Base-by-base conservation (phyloP, 495 filamentous ascomycete species). In the Evansstolkia leycettana region DNA sequence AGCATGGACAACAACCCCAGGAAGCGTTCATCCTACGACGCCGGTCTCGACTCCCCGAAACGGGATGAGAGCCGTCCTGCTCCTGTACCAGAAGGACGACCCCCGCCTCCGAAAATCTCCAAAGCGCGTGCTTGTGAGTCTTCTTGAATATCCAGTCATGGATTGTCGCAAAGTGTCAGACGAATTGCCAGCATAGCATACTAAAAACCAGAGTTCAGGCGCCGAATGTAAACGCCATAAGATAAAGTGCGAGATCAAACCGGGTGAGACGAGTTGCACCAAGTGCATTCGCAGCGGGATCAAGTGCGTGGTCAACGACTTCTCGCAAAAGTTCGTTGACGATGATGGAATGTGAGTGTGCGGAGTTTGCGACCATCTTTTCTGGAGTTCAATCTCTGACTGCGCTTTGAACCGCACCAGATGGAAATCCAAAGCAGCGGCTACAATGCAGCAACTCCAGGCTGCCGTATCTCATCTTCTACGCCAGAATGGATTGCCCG, bases 201-300 rank as follows among this genome's bases (percentile, higher is more conserved):
- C 9, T 33, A 6, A 36, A n/a, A 28, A 15, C 14, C 6, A 2
- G 3, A 24, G 20, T 25, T 36, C 36, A 67, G 63, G 63, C 38
- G 63, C 63, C 7, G 63, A 67, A 37, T 67, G 63, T 31, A 67
- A 67, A 38, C 54, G 63, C 24, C 63, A 67, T 41, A 67, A 67
- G 36, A 67, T 67, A 34, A 60, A 60, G 31, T 67, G 63, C 38
- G 63, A 67, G 37, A 62, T 67, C 38, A 55, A 54, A 32, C 17
- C 54, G 2, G 63, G 63, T 2, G 63, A 65, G 32, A 34, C 51
- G 9, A 65, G 50, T 34, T 67, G 63, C 37, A 61, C 53, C 4
- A 67, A 67, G 50, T 67, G 63, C 41, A 39, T 55, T 12, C 63
- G 63, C 30, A 65, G 61, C 28, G 61, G 63, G 11, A 62, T 67